Base-by-base conservation (phyloP, 208 protist species). In the Leptomonas pyrrhocoris region DNA sequence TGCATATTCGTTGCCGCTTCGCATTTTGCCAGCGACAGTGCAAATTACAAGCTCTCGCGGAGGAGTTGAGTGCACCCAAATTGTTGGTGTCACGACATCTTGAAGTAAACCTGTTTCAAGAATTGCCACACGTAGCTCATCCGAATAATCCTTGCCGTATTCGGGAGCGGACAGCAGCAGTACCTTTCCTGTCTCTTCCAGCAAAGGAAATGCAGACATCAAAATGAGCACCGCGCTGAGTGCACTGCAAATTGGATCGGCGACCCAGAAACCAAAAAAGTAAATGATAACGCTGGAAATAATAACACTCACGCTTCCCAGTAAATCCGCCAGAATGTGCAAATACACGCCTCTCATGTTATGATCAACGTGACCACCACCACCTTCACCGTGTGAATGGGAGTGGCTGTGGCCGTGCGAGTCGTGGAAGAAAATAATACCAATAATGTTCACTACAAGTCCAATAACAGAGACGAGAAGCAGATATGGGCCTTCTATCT, bases 321-420 rank as follows among this genome's bases (percentile, higher is more conserved):
- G 46, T 27, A 95, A 74, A 79, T 97, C 92, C 2, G 92, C 90
- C 2, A 97, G 51, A 77, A 97, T 94, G 72, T 97, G 94, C 19
- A 97, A 68, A 68, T 92, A 95, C 16, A 96, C 82, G 3, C 92
- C 89, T 28, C 89, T 57, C 69, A 96, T 90, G 61, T 96, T 96
- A 73, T 93, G 84, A 61, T 94, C 87, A 18, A 81, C 73, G 49
- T 74, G 45, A 48, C 62, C 59, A 38, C 75, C 42, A 40, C 74
- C 31, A 56, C 76, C 76, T 49, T 74, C 53, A 19, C 72, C 89
- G 56, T 82, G 76, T 16, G 57, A 62, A 62, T 88, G 83, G 3
- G 76, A 80, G 49, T 93, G 84, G 23, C 67, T 74, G 64, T 92
- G 80, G 16, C 77, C 74, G 64, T 90, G 80, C 21, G 75, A 56